A percentile compares a stretch with the other conserved stretches of the same genome.
phyloP scores from a whole-genome alignment of 2,329 filamentous ascomycete species.

The Xylaria sp. region DNA sequence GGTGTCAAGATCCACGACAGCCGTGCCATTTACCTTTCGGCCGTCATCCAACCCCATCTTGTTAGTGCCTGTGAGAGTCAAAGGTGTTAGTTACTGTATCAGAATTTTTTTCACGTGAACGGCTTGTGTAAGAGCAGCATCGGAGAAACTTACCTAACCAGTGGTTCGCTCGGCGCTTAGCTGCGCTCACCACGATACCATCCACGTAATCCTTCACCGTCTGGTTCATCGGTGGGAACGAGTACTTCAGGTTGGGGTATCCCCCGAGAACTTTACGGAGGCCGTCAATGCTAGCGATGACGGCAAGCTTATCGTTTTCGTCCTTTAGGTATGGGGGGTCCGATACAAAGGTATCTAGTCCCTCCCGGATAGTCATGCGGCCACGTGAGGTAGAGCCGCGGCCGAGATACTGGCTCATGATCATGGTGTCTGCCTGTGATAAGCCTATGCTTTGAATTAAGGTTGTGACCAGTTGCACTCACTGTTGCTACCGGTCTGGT shows the following conservation, averaged over 20 bases:
- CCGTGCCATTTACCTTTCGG: conserved; percentile 60
- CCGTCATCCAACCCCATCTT: conserved; percentile 69
- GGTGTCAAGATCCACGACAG: conserved; percentile 71
- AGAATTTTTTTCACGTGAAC: background rate
- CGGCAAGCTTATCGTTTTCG: conserved; percentile 67
- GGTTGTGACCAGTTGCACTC: conserved; percentile 23
- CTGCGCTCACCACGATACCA: conserved; percentile 50
- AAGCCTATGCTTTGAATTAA: conserved; percentile 2
- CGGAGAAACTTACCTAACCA: conserved; percentile 57
- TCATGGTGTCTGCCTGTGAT: conserved; percentile 55
- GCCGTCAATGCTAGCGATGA: conserved; percentile 70
- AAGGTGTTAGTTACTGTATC: background rate
- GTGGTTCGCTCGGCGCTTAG: conserved; percentile 59
- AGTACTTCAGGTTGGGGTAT: conserved; percentile 66
- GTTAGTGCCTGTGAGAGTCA: conserved; percentile 54
- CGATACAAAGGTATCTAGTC: conserved; percentile 67
- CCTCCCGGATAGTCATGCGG: conserved; percentile 67
- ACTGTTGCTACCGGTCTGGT: conserved; percentile 49
- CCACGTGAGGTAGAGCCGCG: conserved; percentile 70
- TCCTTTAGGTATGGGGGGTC: conserved; percentile 68
- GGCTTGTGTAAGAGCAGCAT: background rate
- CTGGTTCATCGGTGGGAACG: conserved; percentile 63
- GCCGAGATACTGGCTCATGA: conserved; percentile 70
- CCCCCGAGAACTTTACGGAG: conserved; percentile 63
- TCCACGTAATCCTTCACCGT: conserved; percentile 66